Evolutionary conservation across 345 rosid genomes (phyloP).

Genomic region (Acer campestre): DNA sequence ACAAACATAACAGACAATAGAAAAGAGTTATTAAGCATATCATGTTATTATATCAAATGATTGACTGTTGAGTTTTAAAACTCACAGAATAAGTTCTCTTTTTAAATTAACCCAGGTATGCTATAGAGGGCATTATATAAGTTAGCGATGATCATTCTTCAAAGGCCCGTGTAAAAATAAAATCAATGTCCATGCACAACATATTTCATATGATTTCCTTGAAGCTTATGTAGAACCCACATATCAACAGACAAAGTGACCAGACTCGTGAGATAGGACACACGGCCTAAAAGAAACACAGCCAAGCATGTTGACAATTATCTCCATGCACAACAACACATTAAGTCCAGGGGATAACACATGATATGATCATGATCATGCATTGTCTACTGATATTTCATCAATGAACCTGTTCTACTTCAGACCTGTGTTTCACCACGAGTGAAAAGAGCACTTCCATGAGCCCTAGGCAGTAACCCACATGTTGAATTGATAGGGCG

Average conservation of each 20-base stretch:
- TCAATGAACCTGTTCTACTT: slow-evolving; percentile 10
- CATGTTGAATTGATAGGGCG: slow-evolving; percentile 90
- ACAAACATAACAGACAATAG: neutral
- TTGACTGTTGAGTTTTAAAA: neutral
- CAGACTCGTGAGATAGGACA: slow-evolving; percentile 3
- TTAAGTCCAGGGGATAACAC: neutral
- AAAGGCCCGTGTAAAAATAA: neutral
- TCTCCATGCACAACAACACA: neutral
- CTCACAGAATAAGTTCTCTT: neutral
- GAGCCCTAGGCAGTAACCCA: slow-evolving; percentile 95
- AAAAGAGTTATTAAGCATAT: neutral
- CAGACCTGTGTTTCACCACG: slow-evolving; percentile 99
- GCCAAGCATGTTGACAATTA: neutral
- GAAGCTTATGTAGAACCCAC: neutral
- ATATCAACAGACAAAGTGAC: slow-evolving; percentile 1
- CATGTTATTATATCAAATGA: neutral
- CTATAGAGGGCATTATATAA: slow-evolving; percentile 1
- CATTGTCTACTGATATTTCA: slow-evolving; percentile 3
- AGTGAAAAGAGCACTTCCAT: slow-evolving; percentile 97
- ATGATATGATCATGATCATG: neutral
- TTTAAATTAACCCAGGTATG: neutral
- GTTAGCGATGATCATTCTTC: neutral
- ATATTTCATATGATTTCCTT: neutral
- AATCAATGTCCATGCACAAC: neutral
- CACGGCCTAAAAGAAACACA: neutral